Evolutionary conservation across 129 eudicot species (phyloP).

Genomic region (Flaveria robusta): DNA sequence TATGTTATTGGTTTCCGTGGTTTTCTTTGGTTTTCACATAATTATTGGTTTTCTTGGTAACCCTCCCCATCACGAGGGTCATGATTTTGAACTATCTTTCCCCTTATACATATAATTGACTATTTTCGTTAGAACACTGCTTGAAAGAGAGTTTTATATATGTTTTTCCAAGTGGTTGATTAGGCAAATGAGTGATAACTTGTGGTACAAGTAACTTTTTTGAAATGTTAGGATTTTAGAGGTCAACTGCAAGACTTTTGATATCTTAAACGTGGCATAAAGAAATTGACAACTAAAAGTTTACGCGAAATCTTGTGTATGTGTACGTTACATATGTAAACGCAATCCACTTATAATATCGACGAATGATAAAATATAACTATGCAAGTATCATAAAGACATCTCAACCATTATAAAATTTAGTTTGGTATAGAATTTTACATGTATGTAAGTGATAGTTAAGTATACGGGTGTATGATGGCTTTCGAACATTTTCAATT

Average conservation of each 20-base stretch:
- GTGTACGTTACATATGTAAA: background rate
- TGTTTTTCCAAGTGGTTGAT: slow-evolving; percentile 26
- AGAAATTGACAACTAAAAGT: slow-evolving; percentile 21
- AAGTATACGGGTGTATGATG: no score
- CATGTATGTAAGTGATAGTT: no score
- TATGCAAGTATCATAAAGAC: background rate
- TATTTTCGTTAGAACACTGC: slow-evolving; percentile 6
- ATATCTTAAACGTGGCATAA: slow-evolving; percentile 21
- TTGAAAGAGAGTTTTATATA: background rate
- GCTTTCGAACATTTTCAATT: no score
- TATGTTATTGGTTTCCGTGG: no score
- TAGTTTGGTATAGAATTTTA: background rate
- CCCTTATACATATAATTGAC: background rate
- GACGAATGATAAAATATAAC: background rate
- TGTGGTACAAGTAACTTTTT: slow-evolving; percentile 36
- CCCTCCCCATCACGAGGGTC: no score
- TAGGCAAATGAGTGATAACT: slow-evolving; percentile 28
- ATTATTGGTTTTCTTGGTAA: no score
- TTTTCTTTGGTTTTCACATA: no score
- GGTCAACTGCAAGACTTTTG: slow-evolving; percentile 30
- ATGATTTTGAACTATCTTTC: background rate
- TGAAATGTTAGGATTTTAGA: slow-evolving; percentile 20
- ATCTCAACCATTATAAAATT: no score
- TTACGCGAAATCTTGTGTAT: background rate
- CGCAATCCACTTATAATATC: background rate